Conservation (phyloP, 495 filamentous ascomycete species). For the Tetracladium setigerum region DNA sequence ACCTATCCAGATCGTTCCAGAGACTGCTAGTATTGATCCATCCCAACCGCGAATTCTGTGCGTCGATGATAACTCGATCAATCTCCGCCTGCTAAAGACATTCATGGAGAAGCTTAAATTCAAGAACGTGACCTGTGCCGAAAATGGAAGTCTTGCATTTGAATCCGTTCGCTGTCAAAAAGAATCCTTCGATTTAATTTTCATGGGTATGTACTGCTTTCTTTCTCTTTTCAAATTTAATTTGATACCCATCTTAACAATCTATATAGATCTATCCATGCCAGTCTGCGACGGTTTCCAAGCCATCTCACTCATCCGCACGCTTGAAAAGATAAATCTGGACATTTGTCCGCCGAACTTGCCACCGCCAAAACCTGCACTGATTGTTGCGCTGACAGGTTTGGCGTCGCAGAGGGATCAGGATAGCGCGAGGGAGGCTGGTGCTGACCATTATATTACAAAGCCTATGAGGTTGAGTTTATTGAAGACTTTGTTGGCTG, state of each 20-base stretch:
- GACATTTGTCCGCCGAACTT: neutral
- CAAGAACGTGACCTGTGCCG: conserved; percentile 24
- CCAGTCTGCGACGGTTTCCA: conserved; percentile 55
- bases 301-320: conserved; percentile 45
- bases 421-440: conserved; percentile 54
- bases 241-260: neutral
- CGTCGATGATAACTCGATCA: conserved; percentile 15
- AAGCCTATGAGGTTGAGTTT: conserved; percentile 49
- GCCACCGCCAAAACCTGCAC: conserved; percentile 21
- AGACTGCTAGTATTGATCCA: too few relatives aligned
- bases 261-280: conserved; percentile 48
- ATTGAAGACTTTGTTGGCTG: neutral
- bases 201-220: conserved; percentile 37
- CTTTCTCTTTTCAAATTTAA: neutral
- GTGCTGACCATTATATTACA: conserved; percentile 60
- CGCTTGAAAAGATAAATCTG: conserved; percentile 30
- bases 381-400: conserved; percentile 65
- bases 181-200: conserved; percentile 34
- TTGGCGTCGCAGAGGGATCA: conserved; percentile 52
- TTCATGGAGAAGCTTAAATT: conserved; percentile 26
- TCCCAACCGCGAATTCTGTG: neutral
- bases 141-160: conserved; percentile 35
- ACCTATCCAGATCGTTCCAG: too few relatives aligned
- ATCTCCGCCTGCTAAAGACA: conserved; percentile 15
- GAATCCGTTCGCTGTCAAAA: neutral